phyloP scores from a whole-genome alignment of 2,329 filamentous ascomycete species.

The Colletotrichum tropicicola region DNA sequence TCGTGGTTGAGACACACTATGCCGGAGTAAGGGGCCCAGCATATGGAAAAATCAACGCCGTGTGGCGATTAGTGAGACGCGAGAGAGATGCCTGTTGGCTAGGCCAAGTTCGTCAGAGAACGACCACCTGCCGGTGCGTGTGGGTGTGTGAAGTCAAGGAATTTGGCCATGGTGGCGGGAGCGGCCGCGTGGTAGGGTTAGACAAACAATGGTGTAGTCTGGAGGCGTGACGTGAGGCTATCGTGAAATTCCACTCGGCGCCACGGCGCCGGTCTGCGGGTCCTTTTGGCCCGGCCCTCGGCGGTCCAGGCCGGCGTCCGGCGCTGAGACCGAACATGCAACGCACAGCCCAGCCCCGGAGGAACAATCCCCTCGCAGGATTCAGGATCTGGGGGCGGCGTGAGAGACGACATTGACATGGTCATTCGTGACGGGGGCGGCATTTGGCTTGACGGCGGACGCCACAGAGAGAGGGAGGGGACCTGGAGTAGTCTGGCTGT shows the following conservation, averaged over 20 bases:
- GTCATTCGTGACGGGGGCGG: neutral
- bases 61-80: constrained; percentile 18
- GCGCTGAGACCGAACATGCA: neutral
- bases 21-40: neutral
- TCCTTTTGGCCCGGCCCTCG: neutral
- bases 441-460: neutral
- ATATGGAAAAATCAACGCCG: neutral
- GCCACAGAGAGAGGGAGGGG: no score
- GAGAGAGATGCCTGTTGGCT: neutral
- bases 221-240: constrained; percentile 14
- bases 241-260: constrained; percentile 17
- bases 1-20: neutral
- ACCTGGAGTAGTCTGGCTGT: no score
- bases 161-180: constrained; percentile 1
- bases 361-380: neutral
- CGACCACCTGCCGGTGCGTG: neutral
- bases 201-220: neutral
- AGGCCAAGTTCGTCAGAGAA: neutral
- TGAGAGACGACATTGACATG: neutral
- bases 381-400: neutral
- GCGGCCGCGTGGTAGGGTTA: neutral
- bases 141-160: neutral
- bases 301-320: constrained; percentile 13
- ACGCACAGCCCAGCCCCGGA: neutral
- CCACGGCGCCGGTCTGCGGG: constrained; percentile 8